phyloP scores from a whole-genome alignment of 345 rosid species.

The Citrus glauca region DNA sequence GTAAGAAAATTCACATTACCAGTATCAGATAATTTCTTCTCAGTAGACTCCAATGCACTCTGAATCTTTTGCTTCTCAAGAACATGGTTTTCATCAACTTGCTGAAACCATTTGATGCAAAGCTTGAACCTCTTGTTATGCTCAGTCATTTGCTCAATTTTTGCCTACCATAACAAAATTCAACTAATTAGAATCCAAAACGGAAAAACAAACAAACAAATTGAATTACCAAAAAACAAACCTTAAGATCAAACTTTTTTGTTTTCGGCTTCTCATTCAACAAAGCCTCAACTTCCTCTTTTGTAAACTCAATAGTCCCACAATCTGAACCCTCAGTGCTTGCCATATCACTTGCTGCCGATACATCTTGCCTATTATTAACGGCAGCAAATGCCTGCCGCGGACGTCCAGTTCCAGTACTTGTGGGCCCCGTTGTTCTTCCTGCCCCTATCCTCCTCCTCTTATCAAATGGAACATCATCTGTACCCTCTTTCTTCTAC shows the following conservation, averaged over 20 bases:
- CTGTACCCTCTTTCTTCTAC: slow-evolving; percentile 53
- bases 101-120: slow-evolving; percentile 75
- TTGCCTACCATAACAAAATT: slow-evolving; percentile 40
- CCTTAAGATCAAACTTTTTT: slow-evolving; percentile 81
- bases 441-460: slow-evolving; percentile 51
- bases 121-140: slow-evolving; percentile 62
- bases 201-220: background rate
- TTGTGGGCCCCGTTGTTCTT: slow-evolving; percentile 30
- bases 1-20: slow-evolving; percentile 31
- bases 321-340: slow-evolving; percentile 42
- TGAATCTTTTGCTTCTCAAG: slow-evolving; percentile 56
- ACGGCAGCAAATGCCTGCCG: slow-evolving; percentile 51
- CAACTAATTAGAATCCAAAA: background rate
- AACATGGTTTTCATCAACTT: slow-evolving; percentile 51
- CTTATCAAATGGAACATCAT: slow-evolving; percentile 60
- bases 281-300: slow-evolving; percentile 74
- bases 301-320: slow-evolving; percentile 47
- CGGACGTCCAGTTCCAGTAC: slow-evolving; percentile 36
- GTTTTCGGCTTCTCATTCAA: slow-evolving; percentile 65
- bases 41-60: slow-evolving; percentile 48
- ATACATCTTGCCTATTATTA: slow-evolving; percentile 46
- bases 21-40: slow-evolving; percentile 46
- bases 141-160: slow-evolving; percentile 51
- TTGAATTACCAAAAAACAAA: slow-evolving; percentile 3
- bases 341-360: slow-evolving; percentile 33